Conservation (phyloP, 148 eudicot genomes). For the Vaccinium macrocarpon region DNA sequence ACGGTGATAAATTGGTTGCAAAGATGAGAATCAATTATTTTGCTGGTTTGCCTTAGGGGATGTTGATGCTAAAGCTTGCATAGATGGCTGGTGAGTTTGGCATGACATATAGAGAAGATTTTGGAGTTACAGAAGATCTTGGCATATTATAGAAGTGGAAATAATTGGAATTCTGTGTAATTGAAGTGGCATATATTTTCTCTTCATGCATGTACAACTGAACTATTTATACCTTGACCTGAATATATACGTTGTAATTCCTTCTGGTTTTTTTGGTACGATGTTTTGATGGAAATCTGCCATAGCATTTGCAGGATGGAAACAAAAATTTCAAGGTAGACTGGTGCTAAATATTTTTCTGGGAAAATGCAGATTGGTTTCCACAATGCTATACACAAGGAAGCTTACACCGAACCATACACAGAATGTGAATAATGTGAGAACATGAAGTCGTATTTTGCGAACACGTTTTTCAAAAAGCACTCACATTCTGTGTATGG, state of each 20-base stretch:
- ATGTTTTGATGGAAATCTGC: neutral
- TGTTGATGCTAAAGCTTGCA: neutral
- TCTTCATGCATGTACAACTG: constrained; percentile 4
- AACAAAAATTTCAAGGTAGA: neutral
- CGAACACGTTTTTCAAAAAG: no score
- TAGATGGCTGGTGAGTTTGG: constrained; percentile 3
- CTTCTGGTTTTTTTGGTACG: neutral
- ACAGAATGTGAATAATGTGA: no score
- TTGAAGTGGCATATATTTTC: neutral
- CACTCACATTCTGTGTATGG: no score
- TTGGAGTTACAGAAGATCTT: neutral
- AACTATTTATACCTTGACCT: neutral
- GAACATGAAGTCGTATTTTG: no score
- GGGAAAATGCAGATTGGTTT: neutral
- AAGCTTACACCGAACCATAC: no score
- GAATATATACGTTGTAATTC: neutral
- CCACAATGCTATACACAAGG: no score
- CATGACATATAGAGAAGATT: neutral
- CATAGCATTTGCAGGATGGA: neutral
- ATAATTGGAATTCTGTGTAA: neutral
- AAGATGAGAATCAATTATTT: neutral
- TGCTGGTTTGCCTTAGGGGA: neutral
- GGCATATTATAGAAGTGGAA: neutral
- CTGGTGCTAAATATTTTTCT: neutral
- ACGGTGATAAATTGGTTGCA: neutral